Evolutionary conservation across 2,329 filamentous ascomycete species (phyloP).

Genomic region (Dactylellina drechsleri): DNA sequence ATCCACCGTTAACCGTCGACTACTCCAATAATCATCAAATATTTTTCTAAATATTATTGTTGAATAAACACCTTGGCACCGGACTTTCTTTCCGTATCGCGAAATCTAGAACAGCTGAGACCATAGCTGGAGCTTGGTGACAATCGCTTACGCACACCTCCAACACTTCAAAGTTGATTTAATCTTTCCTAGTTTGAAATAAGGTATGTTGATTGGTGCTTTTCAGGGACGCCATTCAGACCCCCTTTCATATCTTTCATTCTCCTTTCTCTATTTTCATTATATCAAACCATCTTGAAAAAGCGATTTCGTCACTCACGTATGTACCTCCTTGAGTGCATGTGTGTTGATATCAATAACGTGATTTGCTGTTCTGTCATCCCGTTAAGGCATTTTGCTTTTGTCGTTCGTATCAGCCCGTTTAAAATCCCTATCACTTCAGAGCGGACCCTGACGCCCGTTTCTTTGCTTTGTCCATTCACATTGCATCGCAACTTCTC

Average conservation of each 20-base stretch:
- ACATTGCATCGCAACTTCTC: background rate
- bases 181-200: constrained; percentile 1
- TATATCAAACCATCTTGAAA: too few species aligned
- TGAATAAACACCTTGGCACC: too few species aligned
- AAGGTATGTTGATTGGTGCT: constrained; percentile 33
- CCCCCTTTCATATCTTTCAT: background rate
- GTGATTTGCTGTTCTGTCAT: constrained; percentile 42
- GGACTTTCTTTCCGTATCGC: background rate
- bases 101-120: constrained; percentile 22
- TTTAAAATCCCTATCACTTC: constrained; percentile 24
- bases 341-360: constrained; percentile 46
- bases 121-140: constrained; percentile 1
- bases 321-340: background rate
- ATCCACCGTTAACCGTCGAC: too few species aligned
- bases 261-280: too few species aligned
- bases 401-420: constrained; percentile 51
- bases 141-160: constrained; percentile 31
- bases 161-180: constrained; percentile 3
- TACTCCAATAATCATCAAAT: too few species aligned
- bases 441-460: constrained; percentile 17
- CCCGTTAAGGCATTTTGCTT: background rate
- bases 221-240: background rate
- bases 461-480: background rate
- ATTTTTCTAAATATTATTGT: too few species aligned
- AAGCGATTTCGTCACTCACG: background rate